phyloP scores from a whole-genome alignment of 2,329 filamentous ascomycete species.

The Paraconiothyrium sp. region DNA sequence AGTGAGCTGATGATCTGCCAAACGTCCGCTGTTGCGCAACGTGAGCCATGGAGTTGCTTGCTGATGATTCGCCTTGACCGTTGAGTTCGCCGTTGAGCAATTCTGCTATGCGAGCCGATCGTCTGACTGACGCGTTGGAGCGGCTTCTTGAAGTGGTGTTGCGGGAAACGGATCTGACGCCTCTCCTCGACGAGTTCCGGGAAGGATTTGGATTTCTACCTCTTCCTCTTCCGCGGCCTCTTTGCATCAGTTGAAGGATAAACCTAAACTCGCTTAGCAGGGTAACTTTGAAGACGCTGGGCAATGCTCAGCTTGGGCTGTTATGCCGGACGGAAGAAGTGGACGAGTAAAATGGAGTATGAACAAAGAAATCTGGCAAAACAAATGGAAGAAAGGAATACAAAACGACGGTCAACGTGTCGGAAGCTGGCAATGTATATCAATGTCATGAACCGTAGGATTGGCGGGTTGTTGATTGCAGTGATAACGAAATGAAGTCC shows the following conservation, averaged over 20 bases:
- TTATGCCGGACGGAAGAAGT: conserved; percentile 30
- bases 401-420: conserved; percentile 12
- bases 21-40: conserved; percentile 48
- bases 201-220: conserved; percentile 45
- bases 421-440: conserved; percentile 28
- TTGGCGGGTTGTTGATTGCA: conserved; percentile 24
- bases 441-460: conserved; percentile 25
- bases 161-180: conserved; percentile 37
- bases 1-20: conserved; percentile 42
- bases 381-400: conserved; percentile 22
- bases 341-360: conserved; percentile 10
- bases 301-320: conserved; percentile 35
- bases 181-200: conserved; percentile 37
- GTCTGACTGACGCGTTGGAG: conserved; percentile 37
- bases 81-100: conserved; percentile 39
- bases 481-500: conserved; percentile 45
- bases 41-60: conserved; percentile 43
- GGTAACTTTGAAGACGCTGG: conserved; percentile 28
- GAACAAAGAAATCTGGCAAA: conserved; percentile 29
- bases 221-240: conserved; percentile 46
- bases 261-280: conserved; percentile 42
- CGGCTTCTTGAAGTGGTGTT: conserved; percentile 26
- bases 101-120: conserved; percentile 45
- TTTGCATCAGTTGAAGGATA: conserved; percentile 50
- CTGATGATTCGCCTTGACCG: conserved; percentile 18